Percentiles rank a stretch among this genome's conserved stretches.
These are phyloP conservation scores for Petunia hybrid DNA, from an alignment of 305 asterid species.

Conservation along the genomic window DNA sequence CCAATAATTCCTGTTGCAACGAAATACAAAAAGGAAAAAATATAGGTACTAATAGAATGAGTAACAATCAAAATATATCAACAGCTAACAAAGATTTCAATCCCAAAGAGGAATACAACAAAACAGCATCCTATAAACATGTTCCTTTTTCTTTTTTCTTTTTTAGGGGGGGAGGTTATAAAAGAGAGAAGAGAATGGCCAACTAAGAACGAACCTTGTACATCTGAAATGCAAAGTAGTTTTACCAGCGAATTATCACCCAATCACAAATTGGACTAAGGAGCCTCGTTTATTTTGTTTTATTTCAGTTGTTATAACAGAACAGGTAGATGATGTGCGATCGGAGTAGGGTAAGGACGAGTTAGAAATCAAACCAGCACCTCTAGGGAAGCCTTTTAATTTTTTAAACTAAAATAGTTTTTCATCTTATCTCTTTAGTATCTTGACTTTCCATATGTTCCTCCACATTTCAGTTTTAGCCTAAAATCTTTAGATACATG, in stretches of 20 bases:
- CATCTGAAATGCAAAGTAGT: not conserved
- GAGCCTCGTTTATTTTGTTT: not conserved
- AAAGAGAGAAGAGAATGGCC: not conserved
- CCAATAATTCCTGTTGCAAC: slow-evolving; percentile 73
- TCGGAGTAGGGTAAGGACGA: slow-evolving; percentile 15
- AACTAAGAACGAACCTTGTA: not conserved
- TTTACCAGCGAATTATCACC: slow-evolving; percentile 15
- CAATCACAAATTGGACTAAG: not conserved
- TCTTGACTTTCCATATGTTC: slow-evolving; percentile 18
- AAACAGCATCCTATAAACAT: slow-evolving; percentile 18
- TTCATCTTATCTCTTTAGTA: slow-evolving; percentile 6
- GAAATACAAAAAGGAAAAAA: slow-evolving; percentile 27
- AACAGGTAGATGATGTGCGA: not conserved
- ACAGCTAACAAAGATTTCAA: slow-evolving; percentile 12
- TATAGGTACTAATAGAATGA: slow-evolving; percentile 23
- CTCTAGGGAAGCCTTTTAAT: not conserved
- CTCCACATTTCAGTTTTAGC: slow-evolving; percentile 26
- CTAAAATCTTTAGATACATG: slow-evolving; percentile 4
- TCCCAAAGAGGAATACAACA: not conserved
- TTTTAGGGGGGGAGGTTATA: not conserved
- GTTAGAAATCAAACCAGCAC: not conserved
- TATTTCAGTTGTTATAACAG: not conserved
- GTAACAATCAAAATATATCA: slow-evolving; percentile 16
- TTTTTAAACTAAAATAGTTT: slow-evolving; percentile 14
- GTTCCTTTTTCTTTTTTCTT: not conserved